Evolutionary conservation across 1,284 basidiomycete genomes (phyloP).

Genomic region (Puccinia novopanici): DNA sequence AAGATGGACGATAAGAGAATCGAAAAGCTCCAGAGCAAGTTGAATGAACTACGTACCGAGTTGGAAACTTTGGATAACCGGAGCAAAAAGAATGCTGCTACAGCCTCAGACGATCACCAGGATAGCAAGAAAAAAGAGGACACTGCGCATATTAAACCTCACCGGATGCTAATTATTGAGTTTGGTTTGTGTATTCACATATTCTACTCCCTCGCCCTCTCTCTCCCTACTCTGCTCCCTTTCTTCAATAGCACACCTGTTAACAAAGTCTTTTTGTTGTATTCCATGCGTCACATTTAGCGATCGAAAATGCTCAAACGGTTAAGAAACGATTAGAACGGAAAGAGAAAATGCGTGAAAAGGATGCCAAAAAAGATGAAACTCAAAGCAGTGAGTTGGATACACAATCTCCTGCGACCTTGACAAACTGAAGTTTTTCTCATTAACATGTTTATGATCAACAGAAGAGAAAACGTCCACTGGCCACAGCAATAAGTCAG

Average conservation of each 20-base stretch:
- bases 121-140: not conserved
- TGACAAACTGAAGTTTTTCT: not conserved
- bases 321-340: slow-evolving; percentile 69
- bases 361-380: not conserved
- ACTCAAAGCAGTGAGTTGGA: not conserved
- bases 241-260: not conserved
- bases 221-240: not conserved
- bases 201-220: not conserved
- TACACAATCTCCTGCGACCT: not conserved
- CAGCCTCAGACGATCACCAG: not conserved
- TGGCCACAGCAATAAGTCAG: not conserved
- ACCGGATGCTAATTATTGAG: slow-evolving; percentile 76
- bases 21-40: slow-evolving; percentile 41
- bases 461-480: not conserved
- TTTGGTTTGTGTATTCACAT: slow-evolving; percentile 63
- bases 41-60: slow-evolving; percentile 19
- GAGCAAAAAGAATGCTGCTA: not conserved
- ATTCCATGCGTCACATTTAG: not conserved
- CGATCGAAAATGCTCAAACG: slow-evolving; percentile 88
- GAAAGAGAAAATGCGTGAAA: slow-evolving; percentile 31
- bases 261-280: not conserved
- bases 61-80: slow-evolving; percentile 11
- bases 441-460: not conserved
- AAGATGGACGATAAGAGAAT: slow-evolving; percentile 49
- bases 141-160: slow-evolving; percentile 58